Base-by-base conservation (phyloP, 495 filamentous ascomycete genomes). In the Halenospora varia region DNA sequence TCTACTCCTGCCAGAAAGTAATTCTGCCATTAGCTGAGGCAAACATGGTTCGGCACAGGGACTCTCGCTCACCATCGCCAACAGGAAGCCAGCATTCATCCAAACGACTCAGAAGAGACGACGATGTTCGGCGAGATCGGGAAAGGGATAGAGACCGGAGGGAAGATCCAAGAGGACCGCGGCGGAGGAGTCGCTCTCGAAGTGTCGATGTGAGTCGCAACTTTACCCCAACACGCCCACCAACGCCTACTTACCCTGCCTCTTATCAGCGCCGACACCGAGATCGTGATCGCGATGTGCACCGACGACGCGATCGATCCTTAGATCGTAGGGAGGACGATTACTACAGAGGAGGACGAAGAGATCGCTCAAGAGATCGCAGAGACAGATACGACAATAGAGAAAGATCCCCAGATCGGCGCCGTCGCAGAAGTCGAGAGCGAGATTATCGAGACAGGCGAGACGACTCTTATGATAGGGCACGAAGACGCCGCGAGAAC, bases 11-110 rank as follows among this genome's bases (percentile, higher is more conserved):
- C 54, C 56, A 62, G 59, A 77, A 77, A 82, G 83, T 88, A 87
- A 78, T 73, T 75, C 73, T 80, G 80, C 79, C 78, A 75, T 81
- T 77, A 76, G 75, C 75, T 77, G 80, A 70, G 66, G 72, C 79
- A 80, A 87, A 73, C 74, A 92, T 92, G 88, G 87, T 88, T 87
- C 88, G 88, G 80, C 88, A 83, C 82, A 87, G 82, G 85, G 87
- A 90, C 84, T 85, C 87, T 84, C 88, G 88, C 88, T 92, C 88
- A 92, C 88, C 88, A 89, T 90, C 88, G 84, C 88, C 88, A 87
- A 86, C 87, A 91, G 88, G 88, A 85, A 90, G 87, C 79, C 84
- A 88, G 68, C 83, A 81, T 73, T 87, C 86, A 66, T 86, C 86
- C 66, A 85, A 82, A 77, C 81, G 83, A 63, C 75, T 68, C 64